Evolutionary conservation across 2,329 filamentous ascomycete species (phyloP).

Genomic region (Colletotrichum lini): DNA sequence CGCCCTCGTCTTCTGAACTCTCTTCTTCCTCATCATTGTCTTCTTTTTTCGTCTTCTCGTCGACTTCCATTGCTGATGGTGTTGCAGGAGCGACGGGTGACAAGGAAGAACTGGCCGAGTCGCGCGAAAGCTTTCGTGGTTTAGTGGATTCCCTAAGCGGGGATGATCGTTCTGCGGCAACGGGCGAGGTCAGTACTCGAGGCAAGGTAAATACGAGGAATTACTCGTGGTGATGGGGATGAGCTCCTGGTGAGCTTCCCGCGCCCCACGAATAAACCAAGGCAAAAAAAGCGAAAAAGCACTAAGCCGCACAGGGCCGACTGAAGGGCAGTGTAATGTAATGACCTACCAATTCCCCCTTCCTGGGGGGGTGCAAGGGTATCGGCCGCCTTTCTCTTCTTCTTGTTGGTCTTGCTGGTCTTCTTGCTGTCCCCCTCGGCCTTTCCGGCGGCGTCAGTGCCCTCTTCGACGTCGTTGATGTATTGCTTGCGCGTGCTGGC

Average conservation of each 20-base stretch:
- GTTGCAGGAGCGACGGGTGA: conserved; percentile 68
- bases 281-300: conserved; percentile 18
- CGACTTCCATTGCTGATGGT: conserved; percentile 71
- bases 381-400: conserved; percentile 83
- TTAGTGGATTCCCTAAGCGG: conserved; percentile 67
- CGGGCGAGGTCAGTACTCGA: conserved; percentile 36
- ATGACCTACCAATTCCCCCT: conserved; percentile 49
- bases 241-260: conserved; percentile 22
- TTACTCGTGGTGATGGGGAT: conserved; percentile 22
- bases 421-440: conserved; percentile 61
- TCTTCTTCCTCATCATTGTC: conserved; percentile 62
- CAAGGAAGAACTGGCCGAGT: conserved; percentile 72
- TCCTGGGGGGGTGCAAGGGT: conserved; percentile 70
- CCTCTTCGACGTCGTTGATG: conserved; percentile 65
- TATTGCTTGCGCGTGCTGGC: conserved; percentile 75
- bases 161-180: conserved; percentile 65
- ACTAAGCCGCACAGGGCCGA: conserved; percentile 30
- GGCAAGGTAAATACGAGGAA: conserved; percentile 27
- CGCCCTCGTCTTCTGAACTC: conserved; percentile 72
- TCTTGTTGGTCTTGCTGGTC: conserved; percentile 70
- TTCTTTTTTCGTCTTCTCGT: conserved; percentile 61
- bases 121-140: conserved; percentile 65
- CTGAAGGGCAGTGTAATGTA: background rate
- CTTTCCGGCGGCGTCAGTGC: conserved; percentile 62
- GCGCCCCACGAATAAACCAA: conserved; percentile 30